These are phyloP conservation scores for Antitrichia curtipendula DNA, from an alignment of 225 moss, liverwort and hornwort species.

Conservation along the genomic window DNA sequence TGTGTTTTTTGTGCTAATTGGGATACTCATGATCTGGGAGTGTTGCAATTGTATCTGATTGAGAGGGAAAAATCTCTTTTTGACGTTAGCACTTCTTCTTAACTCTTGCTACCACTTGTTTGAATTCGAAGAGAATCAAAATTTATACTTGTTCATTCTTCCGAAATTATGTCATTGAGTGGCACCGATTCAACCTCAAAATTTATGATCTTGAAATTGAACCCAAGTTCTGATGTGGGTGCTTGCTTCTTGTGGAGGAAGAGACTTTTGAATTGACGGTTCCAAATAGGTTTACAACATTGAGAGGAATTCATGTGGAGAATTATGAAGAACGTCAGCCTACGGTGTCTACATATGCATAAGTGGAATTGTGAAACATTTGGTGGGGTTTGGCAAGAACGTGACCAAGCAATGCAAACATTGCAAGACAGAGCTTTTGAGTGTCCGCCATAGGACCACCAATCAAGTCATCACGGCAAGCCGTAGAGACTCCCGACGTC, in stretches of 20 bases:
- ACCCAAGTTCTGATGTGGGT: not conserved
- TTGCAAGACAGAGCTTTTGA: not conserved
- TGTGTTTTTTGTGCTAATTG: not conserved
- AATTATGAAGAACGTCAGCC: not conserved
- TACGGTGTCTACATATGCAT: not conserved
- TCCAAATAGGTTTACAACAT: not conserved
- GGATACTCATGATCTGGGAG: not conserved
- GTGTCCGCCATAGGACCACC: not conserved
- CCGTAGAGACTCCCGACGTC: conserved; percentile 7
- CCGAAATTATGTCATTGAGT: not conserved
- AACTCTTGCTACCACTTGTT: not conserved
- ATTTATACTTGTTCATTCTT: not conserved
- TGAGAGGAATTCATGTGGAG: not conserved
- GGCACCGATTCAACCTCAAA: not conserved
- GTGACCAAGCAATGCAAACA: not conserved
- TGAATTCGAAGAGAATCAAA: not conserved
- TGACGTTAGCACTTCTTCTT: not conserved
- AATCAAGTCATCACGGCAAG: conserved; percentile 11
- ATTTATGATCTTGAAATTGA: not conserved
- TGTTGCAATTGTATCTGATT: not conserved
- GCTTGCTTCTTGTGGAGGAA: not conserved
- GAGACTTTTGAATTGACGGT: not conserved
- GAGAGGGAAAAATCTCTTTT: not conserved
- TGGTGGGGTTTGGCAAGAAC: not conserved
- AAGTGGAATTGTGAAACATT: not conserved